Evolutionary conservation across 1,284 basidiomycete species (phyloP).

Genomic region (Ganoderma meredithae): DNA sequence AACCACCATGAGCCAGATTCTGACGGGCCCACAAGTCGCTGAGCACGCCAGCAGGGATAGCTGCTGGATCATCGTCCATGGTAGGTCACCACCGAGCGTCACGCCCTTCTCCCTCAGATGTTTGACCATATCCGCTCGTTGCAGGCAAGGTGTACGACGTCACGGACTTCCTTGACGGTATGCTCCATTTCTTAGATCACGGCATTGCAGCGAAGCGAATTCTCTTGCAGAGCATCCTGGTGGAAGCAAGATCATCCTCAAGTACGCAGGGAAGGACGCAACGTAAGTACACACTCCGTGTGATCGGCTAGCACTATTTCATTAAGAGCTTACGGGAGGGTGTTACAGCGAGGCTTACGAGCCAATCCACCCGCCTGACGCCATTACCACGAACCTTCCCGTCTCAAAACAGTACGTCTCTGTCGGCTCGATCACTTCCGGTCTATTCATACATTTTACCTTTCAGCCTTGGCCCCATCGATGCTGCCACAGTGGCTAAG

Average conservation of each 20-base stretch:
- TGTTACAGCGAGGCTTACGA: conserved; percentile 59
- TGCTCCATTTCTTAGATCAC: conserved; percentile 12
- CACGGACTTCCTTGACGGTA: conserved; percentile 70
- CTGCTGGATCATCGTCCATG: conserved; percentile 82
- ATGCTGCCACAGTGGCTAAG: conserved; percentile 53
- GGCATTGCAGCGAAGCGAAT: background rate
- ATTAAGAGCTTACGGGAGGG: background rate
- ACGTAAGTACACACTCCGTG: conserved; percentile 50
- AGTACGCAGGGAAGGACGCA: conserved; percentile 80
- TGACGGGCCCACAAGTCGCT: conserved; percentile 41
- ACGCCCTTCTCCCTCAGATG: background rate
- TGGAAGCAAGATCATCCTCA: conserved; percentile 65
- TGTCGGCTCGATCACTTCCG: background rate
- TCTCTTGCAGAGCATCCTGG: conserved; percentile 54
- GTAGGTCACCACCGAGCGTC: conserved; percentile 41
- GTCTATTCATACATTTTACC: background rate
- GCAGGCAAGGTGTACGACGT: conserved; percentile 75
- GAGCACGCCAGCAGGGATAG: conserved; percentile 55
- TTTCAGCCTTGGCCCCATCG: conserved; percentile 55
- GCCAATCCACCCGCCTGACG: conserved; percentile 70
- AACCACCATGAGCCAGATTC: conserved; percentile 35
- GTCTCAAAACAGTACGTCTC: conserved; percentile 50
- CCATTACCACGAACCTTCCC: conserved; percentile 67
- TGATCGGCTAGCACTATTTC: background rate
- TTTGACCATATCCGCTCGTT: conserved; percentile 23